Evolutionary conservation across 2,329 filamentous ascomycete genomes (phyloP).

Genomic region (Graphiopsis chlorocephala): DNA sequence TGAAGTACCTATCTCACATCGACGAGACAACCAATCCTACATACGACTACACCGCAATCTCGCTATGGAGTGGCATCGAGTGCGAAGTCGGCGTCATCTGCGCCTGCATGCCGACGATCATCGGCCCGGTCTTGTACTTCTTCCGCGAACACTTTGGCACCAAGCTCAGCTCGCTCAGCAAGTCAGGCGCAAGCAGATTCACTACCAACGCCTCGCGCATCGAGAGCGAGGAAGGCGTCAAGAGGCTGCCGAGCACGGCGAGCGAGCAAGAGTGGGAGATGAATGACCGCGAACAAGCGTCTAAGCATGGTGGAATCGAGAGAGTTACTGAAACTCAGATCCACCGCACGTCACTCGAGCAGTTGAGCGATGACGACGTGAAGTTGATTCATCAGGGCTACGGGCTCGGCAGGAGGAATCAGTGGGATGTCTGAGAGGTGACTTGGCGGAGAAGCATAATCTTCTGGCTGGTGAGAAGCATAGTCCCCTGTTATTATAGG

Average conservation of each 20-base stretch:
- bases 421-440: not conserved
- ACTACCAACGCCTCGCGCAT: not conserved
- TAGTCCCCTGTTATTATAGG: not conserved
- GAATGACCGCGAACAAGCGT: not conserved
- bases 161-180: conserved; percentile 4
- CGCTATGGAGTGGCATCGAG: conserved; percentile 24
- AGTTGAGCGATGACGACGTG: conserved; percentile 5
- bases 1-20: conserved; percentile 17
- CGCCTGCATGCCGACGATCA: conserved; percentile 22
- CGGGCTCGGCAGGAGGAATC: not conserved
- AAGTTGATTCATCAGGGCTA: not conserved
- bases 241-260: not conserved
- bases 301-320: not conserved
- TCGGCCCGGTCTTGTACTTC: conserved; percentile 2
- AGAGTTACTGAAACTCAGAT: not conserved
- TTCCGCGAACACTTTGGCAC: not conserved
- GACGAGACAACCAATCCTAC: conserved; percentile 20
- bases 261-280: conserved; percentile 1
- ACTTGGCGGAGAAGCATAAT: not conserved
- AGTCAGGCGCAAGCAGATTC: conserved; percentile 1
- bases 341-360: not conserved
- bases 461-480: not conserved
- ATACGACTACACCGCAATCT: conserved; percentile 23
- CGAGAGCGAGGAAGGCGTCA: not conserved
- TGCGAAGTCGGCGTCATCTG: conserved; percentile 24